phyloP scores from a whole-genome alignment of 2,329 filamentous ascomycete genomes.

The Chaetomiaceae sp. region DNA sequence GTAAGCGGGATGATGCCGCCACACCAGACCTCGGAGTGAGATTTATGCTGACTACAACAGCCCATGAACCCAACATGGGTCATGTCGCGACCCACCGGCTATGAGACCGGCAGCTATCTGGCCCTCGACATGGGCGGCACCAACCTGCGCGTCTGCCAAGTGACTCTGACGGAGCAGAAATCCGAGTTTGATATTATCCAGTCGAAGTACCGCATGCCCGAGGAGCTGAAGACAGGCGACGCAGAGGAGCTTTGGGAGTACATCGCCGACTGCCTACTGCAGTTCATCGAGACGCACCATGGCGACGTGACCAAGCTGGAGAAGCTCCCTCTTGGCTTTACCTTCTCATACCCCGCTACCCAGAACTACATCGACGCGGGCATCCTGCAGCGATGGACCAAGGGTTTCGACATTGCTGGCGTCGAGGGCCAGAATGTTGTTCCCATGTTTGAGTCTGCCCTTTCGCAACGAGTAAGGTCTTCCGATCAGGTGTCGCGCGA shows the following conservation, averaged over 20 bases:
- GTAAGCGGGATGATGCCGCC: conserved; percentile 64
- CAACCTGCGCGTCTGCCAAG: conserved; percentile 91
- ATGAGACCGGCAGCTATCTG: conserved; percentile 82
- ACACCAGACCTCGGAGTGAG: no score
- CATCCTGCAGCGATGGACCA: conserved; percentile 91
- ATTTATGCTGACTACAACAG: conserved; percentile 44
- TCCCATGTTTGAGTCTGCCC: conserved; percentile 75
- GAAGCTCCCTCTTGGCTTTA: conserved; percentile 80
- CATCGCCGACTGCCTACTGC: conserved; percentile 85
- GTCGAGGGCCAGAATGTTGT: conserved; percentile 90
- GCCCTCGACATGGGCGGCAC: conserved; percentile 96
- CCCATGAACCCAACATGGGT: conserved; percentile 99
- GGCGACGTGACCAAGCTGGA: conserved; percentile 58
- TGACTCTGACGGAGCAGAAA: conserved; percentile 79
- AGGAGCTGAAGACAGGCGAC: conserved; percentile 81
- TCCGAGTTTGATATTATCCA: conserved; percentile 93
- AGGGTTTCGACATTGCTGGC: conserved; percentile 90
- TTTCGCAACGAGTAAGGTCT: conserved; percentile 64
- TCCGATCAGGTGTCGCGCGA: no score
- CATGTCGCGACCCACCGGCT: conserved; percentile 79
- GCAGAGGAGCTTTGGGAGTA: conserved; percentile 91
- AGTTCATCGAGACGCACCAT: conserved; percentile 85
- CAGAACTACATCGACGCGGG: conserved; percentile 93
- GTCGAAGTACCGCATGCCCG: conserved; percentile 92
- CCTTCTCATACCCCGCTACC: conserved; percentile 91